Base-by-base conservation (phyloP, 2,329 filamentous ascomycete species). In the Penicillium sp. region DNA sequence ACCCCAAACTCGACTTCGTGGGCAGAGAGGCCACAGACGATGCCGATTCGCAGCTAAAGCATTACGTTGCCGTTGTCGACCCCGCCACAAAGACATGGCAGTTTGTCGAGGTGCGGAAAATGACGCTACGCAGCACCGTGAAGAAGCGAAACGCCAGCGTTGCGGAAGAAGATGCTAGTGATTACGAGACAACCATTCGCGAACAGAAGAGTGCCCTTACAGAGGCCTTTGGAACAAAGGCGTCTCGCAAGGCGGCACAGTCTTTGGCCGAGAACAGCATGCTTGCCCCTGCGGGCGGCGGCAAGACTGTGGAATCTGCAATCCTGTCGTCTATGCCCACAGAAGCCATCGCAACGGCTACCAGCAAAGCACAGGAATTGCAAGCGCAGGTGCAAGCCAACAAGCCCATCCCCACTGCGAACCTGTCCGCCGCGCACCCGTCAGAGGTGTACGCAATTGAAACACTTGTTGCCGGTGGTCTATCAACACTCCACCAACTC, bases 31-130 rank as follows among this genome's bases (percentile, higher is more conserved):
- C 72, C 26, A 76, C 79, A 58, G 78, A 81, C 55, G 73, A 76
- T 42, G 74, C 78, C 50, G 79, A 83, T 57, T 77, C 76, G 28
- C 71, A 79, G 59, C 68, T 83, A 56, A 81, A 81, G 62, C 83
- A 87, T 70, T 87, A 86, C 62, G 68, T 86, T 58, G 84, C 81
- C 52, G 74, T 87, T 45, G 84, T 79, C 62, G 82, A 87, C 60
- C 81, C 82, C 0, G 69, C 74, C 24, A 77, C 75, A 4, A 76
- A 77, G 55, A 77, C 76, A 45, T 74, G 85, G 60, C 76, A 83
- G 60, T 68, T 87, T 47, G 72, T 81, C 9, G 69, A 82, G 68
- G 79, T 78, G 21, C 80, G 80, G 57, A 78, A 80, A 64, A 68
- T 85, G 52, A 81, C 77, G 4, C 71, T 86, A n/a, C 77, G 82